These are phyloP conservation scores for Infundibulicybe gibba DNA, from an alignment of 768 basidiomycete genomes.

Conservation along the genomic window DNA sequence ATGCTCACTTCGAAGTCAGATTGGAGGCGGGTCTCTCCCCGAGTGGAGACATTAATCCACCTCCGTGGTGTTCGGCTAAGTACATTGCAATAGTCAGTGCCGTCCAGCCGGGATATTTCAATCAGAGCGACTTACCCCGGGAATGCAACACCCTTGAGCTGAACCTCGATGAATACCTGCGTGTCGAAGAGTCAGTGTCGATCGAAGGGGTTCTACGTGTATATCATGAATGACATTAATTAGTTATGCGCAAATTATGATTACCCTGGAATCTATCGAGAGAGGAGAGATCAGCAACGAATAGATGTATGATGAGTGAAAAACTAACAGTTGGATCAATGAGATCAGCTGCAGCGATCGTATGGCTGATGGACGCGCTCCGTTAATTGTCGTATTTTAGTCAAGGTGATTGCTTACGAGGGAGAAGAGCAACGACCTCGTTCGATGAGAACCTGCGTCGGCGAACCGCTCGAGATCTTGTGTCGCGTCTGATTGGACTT, in stretches of 20 bases:
- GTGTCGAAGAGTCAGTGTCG: background rate
- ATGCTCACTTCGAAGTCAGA: conserved; percentile 9
- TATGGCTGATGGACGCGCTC: conserved; percentile 3
- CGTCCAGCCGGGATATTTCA: too few species aligned
- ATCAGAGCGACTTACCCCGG: too few species aligned
- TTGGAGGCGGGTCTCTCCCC: conserved; percentile 15
- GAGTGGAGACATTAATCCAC: conserved; percentile 11
- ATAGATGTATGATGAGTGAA: too few species aligned
- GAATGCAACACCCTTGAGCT: too few species aligned
- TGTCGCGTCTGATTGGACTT: conserved; percentile 17
- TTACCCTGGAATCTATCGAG: too few species aligned
- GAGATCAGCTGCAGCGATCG: conserved; percentile 25
- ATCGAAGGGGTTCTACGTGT: background rate
- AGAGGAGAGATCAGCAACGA: too few species aligned
- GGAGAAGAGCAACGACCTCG: conserved; percentile 34
- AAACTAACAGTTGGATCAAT: conserved; percentile 18
- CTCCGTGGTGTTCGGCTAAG: background rate
- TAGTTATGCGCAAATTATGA: too few species aligned
- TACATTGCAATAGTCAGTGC: too few species aligned
- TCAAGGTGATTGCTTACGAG: conserved; percentile 9
- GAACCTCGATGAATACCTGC: background rate
- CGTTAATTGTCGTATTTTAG: too few species aligned
- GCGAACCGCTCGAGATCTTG: conserved; percentile 27
- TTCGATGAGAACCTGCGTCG: conserved; percentile 30
- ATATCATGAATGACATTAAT: background rate